Evolutionary conservation across 192 early-diverging fungal genomes (phyloP).

Genomic region (Spizellomyces sp.): DNA sequence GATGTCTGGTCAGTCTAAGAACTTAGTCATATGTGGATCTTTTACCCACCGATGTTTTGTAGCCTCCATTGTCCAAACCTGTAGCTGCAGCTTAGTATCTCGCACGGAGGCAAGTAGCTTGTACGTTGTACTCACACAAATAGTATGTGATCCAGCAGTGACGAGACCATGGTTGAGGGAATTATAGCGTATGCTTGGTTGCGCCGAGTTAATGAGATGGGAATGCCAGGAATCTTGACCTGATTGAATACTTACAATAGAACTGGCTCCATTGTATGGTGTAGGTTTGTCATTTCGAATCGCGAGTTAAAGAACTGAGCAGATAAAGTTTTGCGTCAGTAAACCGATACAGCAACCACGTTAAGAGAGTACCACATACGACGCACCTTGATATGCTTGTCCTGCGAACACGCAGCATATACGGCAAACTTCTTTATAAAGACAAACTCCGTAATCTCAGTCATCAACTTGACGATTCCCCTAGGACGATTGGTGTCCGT

Average conservation of each 20-base stretch:
- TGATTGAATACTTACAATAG: conserved; percentile 31
- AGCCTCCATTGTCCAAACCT: conserved; percentile 35
- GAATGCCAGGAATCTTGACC: neutral
- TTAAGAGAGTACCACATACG: neutral
- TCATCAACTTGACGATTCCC: conserved; percentile 15
- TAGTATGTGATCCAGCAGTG: conserved; percentile 40
- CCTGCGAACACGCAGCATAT: conserved; percentile 38
- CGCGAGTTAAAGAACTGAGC: conserved; percentile 50
- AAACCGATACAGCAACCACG: neutral
- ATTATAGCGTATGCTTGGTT: conserved; percentile 35
- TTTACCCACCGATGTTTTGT: conserved; percentile 17
- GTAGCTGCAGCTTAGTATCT: neutral
- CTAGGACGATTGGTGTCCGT: conserved; percentile 18
- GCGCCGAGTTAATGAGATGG: neutral
- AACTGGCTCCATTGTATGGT: conserved; percentile 36
- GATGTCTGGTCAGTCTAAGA: neutral
- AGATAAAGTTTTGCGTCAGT: too few species aligned
- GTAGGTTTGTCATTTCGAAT: conserved; percentile 42
- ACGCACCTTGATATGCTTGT: conserved; percentile 38
- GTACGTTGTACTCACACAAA: neutral
- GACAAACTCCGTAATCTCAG: conserved; percentile 33
- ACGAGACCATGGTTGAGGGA: conserved; percentile 35
- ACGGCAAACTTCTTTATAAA: conserved; percentile 38
- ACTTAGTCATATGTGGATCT: neutral
- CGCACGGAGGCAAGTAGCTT: neutral